Percentiles rank a stretch among this genome's conserved stretches.
Conservation (phyloP, 495 filamentous ascomycete species). For the Podospora sp. region DNA sequence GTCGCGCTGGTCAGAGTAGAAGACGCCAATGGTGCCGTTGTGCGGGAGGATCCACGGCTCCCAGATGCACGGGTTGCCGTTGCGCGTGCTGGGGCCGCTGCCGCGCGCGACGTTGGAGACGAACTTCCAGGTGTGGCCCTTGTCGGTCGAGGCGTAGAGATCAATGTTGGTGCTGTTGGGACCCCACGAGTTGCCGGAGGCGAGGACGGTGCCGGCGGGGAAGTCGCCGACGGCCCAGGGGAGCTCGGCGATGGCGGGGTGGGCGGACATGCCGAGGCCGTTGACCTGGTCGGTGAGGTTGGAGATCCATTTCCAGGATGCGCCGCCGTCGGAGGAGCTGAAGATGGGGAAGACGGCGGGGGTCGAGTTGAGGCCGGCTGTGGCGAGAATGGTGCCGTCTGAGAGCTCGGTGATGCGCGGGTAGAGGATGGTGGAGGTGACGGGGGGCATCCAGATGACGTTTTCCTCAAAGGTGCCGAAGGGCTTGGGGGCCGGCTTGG, state of each 20-base stretch:
- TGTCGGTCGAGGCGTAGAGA: slow-evolving; percentile 63
- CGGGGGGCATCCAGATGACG: slow-evolving; percentile 13
- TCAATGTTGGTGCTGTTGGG: slow-evolving; percentile 64
- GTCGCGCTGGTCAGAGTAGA: slow-evolving; percentile 73
- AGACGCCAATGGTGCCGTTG: slow-evolving; percentile 61
- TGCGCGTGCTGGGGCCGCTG: slow-evolving; percentile 61
- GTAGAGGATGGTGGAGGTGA: slow-evolving; percentile 45
- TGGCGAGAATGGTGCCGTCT: slow-evolving; percentile 54
- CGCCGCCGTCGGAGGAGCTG: slow-evolving; percentile 57
- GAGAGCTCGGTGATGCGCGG: slow-evolving; percentile 53
- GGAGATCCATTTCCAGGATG: slow-evolving; percentile 62
- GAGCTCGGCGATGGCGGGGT: slow-evolving; percentile 65
- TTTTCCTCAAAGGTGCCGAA: slow-evolving; percentile 18
- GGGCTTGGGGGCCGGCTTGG: slow-evolving; percentile 6
- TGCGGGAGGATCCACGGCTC: slow-evolving; percentile 65
- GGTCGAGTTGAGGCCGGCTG: slow-evolving; percentile 62
- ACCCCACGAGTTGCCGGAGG: slow-evolving; percentile 62
- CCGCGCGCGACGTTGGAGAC: slow-evolving; percentile 65
- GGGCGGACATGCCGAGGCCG: slow-evolving; percentile 62
- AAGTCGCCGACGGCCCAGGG: slow-evolving; percentile 55
- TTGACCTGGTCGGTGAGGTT: slow-evolving; percentile 62
- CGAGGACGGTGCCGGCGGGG: slow-evolving; percentile 58
- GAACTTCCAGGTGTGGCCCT: slow-evolving; percentile 66
- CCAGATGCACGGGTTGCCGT: slow-evolving; percentile 69
- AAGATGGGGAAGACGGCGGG: slow-evolving; percentile 65